Conservation (phyloP, 2,329 filamentous ascomycete species). For the Camptophora hylomeconis region DNA sequence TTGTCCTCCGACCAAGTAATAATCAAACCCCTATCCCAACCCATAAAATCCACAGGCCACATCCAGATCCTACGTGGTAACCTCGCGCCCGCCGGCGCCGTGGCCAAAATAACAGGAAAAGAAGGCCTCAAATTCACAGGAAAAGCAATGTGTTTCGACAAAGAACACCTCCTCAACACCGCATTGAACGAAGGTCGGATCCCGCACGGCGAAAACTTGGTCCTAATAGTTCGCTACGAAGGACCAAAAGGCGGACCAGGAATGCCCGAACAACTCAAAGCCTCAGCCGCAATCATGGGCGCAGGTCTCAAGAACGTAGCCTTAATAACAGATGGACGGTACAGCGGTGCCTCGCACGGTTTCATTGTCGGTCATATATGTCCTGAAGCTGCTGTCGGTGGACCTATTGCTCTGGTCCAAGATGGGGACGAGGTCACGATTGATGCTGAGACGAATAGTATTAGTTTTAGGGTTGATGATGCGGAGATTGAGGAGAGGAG, state of each 20-base stretch:
- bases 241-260: constrained; percentile 86
- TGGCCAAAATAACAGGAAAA: constrained; percentile 94
- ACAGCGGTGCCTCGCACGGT: constrained; percentile 76
- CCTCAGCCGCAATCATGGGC: constrained; percentile 83
- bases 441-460: constrained; percentile 61
- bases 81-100: constrained; percentile 74
- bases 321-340: constrained; percentile 82
- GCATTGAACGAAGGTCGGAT: constrained; percentile 62
- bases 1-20: constrained; percentile 69
- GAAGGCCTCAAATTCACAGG: constrained; percentile 76
- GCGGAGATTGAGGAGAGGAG: constrained; percentile 56
- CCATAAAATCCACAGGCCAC: constrained; percentile 77
- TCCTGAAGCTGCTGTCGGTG: constrained; percentile 78
- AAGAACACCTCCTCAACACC: constrained; percentile 64
- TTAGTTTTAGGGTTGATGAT: constrained; percentile 59
- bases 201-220: constrained; percentile 64
- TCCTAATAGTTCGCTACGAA: constrained; percentile 84
- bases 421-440: constrained; percentile 79
- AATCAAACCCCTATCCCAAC: constrained; percentile 66
- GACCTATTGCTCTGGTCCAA: constrained; percentile 69
- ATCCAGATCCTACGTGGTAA: constrained; percentile 81
- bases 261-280: constrained; percentile 90
- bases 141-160: constrained; percentile 71
- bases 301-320: constrained; percentile 78
- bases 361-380: constrained; percentile 92